Evolutionary conservation across 2,329 filamentous ascomycete genomes (phyloP).

Genomic region (Stemphylium lycopersici): DNA sequence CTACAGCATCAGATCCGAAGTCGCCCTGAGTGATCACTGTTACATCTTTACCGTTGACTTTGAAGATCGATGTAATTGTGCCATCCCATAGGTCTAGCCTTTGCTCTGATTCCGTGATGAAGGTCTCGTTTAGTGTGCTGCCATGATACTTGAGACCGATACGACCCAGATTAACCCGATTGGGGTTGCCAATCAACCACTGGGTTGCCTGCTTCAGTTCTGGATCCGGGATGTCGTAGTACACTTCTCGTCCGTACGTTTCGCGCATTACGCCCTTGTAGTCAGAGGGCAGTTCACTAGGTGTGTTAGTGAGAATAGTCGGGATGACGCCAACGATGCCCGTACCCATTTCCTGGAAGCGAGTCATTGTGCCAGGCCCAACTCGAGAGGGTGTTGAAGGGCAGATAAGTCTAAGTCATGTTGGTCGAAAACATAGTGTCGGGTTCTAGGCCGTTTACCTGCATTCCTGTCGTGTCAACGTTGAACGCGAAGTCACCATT

Average conservation of each 20-base stretch:
- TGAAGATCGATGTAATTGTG: constrained; percentile 54
- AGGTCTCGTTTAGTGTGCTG: constrained; percentile 29
- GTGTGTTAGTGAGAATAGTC: constrained; percentile 8
- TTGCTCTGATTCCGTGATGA: constrained; percentile 39
- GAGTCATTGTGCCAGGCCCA: constrained; percentile 55
- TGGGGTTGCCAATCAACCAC: constrained; percentile 61
- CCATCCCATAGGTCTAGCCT: constrained; percentile 58
- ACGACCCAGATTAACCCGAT: constrained; percentile 57
- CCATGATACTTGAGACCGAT: constrained; percentile 54
- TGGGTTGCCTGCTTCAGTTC: constrained; percentile 52
- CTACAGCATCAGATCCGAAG: constrained; percentile 54
- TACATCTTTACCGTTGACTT: constrained; percentile 49
- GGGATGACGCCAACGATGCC: constrained; percentile 9
- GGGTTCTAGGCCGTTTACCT: constrained; percentile 21
- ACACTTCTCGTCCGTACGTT: constrained; percentile 51
- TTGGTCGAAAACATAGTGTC: not conserved
- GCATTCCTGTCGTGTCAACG: constrained; percentile 54
- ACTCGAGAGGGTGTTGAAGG: constrained; percentile 49
- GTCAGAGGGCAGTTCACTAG: constrained; percentile 26
- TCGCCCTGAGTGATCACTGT: constrained; percentile 55
- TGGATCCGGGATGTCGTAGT: constrained; percentile 51
- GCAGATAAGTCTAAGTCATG: constrained; percentile 41
- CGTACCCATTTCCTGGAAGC: constrained; percentile 48
- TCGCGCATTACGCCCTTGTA: constrained; percentile 48
- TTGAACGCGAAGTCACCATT: constrained; percentile 57